A percentile compares a stretch with the other conserved stretches of the same genome.
phyloP scores from a whole-genome alignment of 2,329 filamentous ascomycete species.

The Immersiporthe knoxdaviesiana region DNA sequence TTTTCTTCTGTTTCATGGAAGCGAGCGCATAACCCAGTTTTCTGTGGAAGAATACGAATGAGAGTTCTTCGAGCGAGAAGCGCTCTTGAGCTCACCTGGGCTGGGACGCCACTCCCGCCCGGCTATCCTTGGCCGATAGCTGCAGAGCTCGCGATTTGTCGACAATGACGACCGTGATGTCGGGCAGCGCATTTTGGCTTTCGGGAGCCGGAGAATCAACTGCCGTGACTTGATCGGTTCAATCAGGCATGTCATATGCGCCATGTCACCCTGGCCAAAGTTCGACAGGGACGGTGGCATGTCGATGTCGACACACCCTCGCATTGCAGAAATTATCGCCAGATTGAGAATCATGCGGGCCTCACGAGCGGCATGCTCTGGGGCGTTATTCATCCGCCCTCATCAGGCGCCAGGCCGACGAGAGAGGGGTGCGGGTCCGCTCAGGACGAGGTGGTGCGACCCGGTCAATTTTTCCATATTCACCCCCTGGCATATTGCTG shows the following conservation, averaged over 20 bases:
- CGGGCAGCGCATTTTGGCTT: constrained; percentile 8
- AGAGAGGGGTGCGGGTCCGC: not conserved
- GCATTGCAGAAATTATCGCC: constrained; percentile 6
- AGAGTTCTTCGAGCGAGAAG: constrained; percentile 5
- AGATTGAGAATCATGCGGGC: not conserved
- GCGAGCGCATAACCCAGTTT: not conserved
- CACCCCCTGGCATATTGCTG: not conserved
- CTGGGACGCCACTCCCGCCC: not conserved
- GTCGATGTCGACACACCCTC: constrained; percentile 6
- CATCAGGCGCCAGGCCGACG: not conserved
- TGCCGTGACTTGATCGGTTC: constrained; percentile 28
- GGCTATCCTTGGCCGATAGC: not conserved
- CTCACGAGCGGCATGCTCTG: not conserved
- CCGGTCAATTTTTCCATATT: not conserved
- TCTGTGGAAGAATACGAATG: constrained; percentile 5
- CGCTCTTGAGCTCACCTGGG: not conserved
- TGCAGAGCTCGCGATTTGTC: not conserved
- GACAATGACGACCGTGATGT: not conserved
- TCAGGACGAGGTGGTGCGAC: constrained; percentile 6
- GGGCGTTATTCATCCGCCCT: not conserved
- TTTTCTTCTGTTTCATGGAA: not conserved
- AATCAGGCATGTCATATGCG: constrained; percentile 14
- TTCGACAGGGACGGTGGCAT: not conserved
- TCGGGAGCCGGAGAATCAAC: constrained; percentile 27
- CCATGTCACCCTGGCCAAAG: not conserved